These are phyloP conservation scores for Lophium mytilinum DNA, from an alignment of 495 filamentous ascomycete genomes.

Conservation along the genomic window DNA sequence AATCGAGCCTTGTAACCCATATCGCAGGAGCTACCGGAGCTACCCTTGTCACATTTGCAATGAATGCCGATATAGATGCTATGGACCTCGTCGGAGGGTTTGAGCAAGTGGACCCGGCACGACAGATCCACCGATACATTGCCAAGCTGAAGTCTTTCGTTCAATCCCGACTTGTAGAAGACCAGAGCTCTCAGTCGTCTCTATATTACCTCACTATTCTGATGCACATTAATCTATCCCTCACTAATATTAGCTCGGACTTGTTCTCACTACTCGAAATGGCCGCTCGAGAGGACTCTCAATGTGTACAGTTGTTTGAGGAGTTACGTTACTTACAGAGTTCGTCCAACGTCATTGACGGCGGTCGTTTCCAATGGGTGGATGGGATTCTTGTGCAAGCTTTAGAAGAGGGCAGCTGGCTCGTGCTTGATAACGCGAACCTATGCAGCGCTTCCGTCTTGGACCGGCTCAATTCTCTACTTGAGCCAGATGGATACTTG, in stretches of 20 bases:
- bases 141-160: conserved; percentile 48
- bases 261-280: conserved; percentile 1
- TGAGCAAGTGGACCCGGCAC: conserved; percentile 79
- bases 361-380: conserved; percentile 88
- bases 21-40: conserved; percentile 71
- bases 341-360: conserved; percentile 33
- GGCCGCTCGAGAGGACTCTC: neutral
- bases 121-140: conserved; percentile 52
- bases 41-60: conserved; percentile 63
- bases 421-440: conserved; percentile 95
- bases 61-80: conserved; percentile 90
- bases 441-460: conserved; percentile 90
- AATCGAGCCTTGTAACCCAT: conserved; percentile 67
- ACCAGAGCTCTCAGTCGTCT: neutral
- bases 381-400: conserved; percentile 87
- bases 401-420: conserved; percentile 78
- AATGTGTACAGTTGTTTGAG: neutral
- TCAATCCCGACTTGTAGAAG: conserved; percentile 41
- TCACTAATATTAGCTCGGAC: neutral
- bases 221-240: neutral
- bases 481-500: conserved; percentile 80
- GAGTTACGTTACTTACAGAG: conserved; percentile 4
- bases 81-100: conserved; percentile 96
- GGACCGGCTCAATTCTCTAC: conserved; percentile 86
- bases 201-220: conserved; percentile 1